Percentiles rank a stretch among this genome's conserved stretches.
Evolutionary conservation across 345 rosid species (phyloP).

Genomic region (Raphanus sativus): DNA sequence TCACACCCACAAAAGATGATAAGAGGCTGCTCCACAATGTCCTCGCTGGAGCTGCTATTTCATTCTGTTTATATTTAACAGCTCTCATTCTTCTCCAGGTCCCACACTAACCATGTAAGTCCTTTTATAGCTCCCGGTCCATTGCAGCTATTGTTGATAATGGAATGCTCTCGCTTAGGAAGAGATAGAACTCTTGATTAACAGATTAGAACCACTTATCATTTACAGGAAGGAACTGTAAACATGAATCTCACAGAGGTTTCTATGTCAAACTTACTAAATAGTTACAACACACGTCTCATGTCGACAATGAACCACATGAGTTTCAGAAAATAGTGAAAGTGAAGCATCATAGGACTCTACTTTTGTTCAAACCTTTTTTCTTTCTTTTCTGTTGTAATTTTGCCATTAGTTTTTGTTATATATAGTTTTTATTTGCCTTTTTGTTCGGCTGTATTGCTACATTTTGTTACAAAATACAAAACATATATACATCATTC

Average conservation of each 20-base stretch:
- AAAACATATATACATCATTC: not conserved
- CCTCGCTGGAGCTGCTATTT: constrained; percentile 58
- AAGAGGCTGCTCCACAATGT: constrained; percentile 60
- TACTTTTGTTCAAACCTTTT: constrained; percentile 1
- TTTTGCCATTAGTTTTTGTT: not conserved
- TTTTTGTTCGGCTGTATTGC: not conserved
- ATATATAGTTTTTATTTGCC: not conserved
- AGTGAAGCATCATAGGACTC: constrained; percentile 14
- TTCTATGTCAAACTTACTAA: constrained; percentile 24
- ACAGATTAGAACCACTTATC: not conserved
- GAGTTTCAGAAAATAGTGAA: constrained; percentile 16
- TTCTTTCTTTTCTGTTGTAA: constrained; percentile 31
- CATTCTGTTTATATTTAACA: constrained; percentile 53
- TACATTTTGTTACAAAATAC: constrained; percentile 5
- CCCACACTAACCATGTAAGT: constrained; percentile 50
- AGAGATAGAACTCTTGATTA: not conserved
- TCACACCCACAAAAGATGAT: constrained; percentile 75
- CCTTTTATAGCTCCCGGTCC: not conserved
- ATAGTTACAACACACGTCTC: constrained; percentile 20
- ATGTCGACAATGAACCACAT: constrained; percentile 19
- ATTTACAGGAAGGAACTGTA: constrained; percentile 24
- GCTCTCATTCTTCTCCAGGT: constrained; percentile 76
- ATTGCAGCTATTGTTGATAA: not conserved
- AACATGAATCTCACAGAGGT: constrained; percentile 5
- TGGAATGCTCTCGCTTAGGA: not conserved